Conservation (phyloP, 1,284 basidiomycete species). For the Schizopora paradoxa region DNA sequence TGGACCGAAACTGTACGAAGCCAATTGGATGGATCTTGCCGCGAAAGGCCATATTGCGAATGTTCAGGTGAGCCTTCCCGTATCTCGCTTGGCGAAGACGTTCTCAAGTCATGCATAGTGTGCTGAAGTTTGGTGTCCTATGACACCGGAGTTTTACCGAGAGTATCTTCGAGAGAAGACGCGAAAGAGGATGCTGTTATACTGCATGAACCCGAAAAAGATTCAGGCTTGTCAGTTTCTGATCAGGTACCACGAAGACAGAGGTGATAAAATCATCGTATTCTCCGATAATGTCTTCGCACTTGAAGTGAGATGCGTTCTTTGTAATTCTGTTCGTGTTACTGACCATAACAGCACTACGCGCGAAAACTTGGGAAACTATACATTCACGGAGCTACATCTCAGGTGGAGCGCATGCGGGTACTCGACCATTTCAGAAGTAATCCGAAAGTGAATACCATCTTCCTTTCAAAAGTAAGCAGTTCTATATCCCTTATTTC, state of each 20-base stretch:
- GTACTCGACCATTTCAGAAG: slow-evolving; percentile 96
- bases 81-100: not conserved
- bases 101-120: slow-evolving; percentile 47
- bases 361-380: slow-evolving; percentile 92
- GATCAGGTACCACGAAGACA: slow-evolving; percentile 96
- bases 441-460: slow-evolving; percentile 94
- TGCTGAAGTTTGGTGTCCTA: slow-evolving; percentile 99
- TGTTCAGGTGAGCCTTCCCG: slow-evolving; percentile 69
- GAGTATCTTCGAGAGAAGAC: slow-evolving; percentile 94
- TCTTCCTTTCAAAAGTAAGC: slow-evolving; percentile 99
- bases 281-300: slow-evolving; percentile 99
- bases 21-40: slow-evolving; percentile 99
- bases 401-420: slow-evolving; percentile 93
- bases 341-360: slow-evolving; percentile 66
- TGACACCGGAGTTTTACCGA: slow-evolving; percentile 99
- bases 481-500: too few species aligned
- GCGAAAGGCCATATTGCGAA: slow-evolving; percentile 99
- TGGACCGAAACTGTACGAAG: slow-evolving; percentile 98
- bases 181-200: slow-evolving; percentile 92
- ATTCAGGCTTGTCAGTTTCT: slow-evolving; percentile 99
- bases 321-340: not conserved
- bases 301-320: slow-evolving; percentile 68
- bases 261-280: slow-evolving; percentile 99
- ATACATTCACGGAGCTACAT: slow-evolving; percentile 96
- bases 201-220: slow-evolving; percentile 99